Evolutionary conservation across 176 grass and related monocot species (phyloP), one percentile per base, ranked within the genome.

Genomic region (Pontederia crassipes): DNA sequence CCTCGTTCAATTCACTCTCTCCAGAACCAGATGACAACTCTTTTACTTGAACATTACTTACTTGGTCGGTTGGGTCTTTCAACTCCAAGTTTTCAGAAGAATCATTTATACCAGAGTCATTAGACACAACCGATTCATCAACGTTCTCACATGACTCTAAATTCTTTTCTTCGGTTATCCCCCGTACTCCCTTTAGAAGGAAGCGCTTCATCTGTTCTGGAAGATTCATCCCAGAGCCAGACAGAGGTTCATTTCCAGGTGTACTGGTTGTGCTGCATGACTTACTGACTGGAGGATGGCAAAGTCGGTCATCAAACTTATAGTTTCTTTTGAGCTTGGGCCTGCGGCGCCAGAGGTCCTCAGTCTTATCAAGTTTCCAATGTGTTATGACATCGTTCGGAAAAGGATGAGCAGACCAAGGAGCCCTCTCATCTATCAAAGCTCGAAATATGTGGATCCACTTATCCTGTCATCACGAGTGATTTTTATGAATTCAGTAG

Each of bases 301-400:
- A 91, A 71, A 97, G 84, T 20, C 70, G 71, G 28, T 91, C 79
- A 62, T 97, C 87, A 65, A 91, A 97, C 70, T 88, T 91, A 77
- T 97, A 97, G 51, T 97, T 97, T 49, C 87, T 75, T 67, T 97
- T 97, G 54, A 97, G 87, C 66, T 97, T 97, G 53, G 74, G 56
- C 65, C 92, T 80, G 17, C 92, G 80, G 10, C 92, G 79, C 92
- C 92, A 97, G 65, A 71, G 90, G 75, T 90, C 92, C 71, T 97
- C 87, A 45, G 87, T 97, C 74, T 89, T 97, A 56, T 97, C 92
- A 46, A 88, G 92, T 74, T 90, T 90, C 92, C 92, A 97, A 56
- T 85, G 70, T 17, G 83, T 85, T 53, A 61, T 59, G 54, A 69
- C 69, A 64, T 80, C 83, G 57, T 97, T 97, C 73, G 92, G 92